Conservation (phyloP, 306 rosid genomes). For the Lathyrus aphaca region DNA sequence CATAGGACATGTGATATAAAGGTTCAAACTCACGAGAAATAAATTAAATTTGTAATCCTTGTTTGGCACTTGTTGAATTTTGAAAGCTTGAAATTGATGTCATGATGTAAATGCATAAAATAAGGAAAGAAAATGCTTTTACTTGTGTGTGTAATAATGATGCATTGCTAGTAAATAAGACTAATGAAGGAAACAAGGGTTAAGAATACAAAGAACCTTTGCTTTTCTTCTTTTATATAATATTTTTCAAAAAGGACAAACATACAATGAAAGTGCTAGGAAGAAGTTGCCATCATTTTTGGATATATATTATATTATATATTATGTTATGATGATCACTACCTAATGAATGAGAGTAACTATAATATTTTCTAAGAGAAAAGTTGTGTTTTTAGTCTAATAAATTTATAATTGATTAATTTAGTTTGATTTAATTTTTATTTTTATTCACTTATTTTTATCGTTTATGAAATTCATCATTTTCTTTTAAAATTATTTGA, state of each 20-base stretch:
- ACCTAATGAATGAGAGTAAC: background rate
- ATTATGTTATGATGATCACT: background rate
- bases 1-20: constrained; percentile 46
- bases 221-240: background rate
- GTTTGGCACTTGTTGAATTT: constrained; percentile 38
- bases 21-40: constrained; percentile 47
- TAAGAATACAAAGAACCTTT: constrained; percentile 30
- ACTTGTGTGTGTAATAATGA: constrained; percentile 48
- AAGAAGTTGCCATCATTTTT: background rate
- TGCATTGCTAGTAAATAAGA: constrained; percentile 39
- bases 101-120: constrained; percentile 34
- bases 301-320: background rate
- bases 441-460: too few relatives aligned
- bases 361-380: too few relatives aligned
- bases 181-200: constrained; percentile 28
- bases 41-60: constrained; percentile 39
- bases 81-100: constrained; percentile 38
- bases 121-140: constrained; percentile 37
- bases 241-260: constrained; percentile 1
- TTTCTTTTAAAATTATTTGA: too few relatives aligned
- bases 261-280: background rate
- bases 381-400: too few relatives aligned
- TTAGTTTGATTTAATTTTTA: too few relatives aligned
- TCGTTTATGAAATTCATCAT: too few relatives aligned
- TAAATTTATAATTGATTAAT: too few relatives aligned